Conservation (phyloP, 129 eudicot genomes). For the Cynara cardunculus region DNA sequence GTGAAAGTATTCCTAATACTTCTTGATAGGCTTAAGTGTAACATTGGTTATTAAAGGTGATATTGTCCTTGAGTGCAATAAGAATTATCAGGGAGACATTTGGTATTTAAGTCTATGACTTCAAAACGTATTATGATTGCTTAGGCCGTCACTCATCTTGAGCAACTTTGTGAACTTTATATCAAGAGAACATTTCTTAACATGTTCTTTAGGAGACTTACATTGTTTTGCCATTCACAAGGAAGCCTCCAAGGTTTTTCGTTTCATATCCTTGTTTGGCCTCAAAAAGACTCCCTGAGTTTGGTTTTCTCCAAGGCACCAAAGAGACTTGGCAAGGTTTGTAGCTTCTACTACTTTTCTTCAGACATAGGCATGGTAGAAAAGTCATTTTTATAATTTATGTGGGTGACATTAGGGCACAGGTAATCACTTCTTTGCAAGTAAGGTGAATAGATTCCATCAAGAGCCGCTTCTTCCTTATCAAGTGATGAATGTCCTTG, state of each 20-base stretch:
- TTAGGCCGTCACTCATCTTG: neutral
- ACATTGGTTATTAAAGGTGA: neutral
- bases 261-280: neutral
- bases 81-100: neutral
- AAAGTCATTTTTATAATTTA: neutral
- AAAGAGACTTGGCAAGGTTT: neutral
- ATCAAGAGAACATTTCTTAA: neutral
- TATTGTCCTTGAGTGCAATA: neutral
- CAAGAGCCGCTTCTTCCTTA: neutral
- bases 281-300: neutral
- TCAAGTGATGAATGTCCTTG: neutral
- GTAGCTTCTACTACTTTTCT: neutral
- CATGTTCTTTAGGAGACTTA: neutral
- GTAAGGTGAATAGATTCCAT: neutral
- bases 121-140: neutral
- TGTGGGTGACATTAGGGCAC: neutral
- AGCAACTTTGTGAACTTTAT: neutral
- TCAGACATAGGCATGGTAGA: neutral
- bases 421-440: too few species aligned
- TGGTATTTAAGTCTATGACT: neutral
- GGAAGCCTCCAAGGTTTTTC: neutral
- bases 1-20: neutral
- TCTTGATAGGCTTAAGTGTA: neutral
- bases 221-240: neutral
- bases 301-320: neutral